Conservation (phyloP, 2,329 filamentous ascomycete genomes). For the Sordariomycetes sp. region DNA sequence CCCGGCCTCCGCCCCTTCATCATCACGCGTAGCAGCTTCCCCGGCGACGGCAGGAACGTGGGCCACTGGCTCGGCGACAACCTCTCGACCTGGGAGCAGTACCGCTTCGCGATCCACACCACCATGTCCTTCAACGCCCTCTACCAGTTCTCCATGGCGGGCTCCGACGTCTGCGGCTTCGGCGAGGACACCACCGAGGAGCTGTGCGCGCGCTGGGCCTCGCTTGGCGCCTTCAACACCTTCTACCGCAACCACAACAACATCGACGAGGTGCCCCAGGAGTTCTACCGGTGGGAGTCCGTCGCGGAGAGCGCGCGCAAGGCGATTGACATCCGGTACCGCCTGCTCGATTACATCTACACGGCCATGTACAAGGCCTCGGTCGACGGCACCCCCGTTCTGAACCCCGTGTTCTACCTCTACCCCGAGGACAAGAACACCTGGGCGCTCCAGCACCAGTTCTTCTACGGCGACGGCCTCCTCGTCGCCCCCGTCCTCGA, state of each 20-base stretch:
- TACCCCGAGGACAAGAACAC: constrained; percentile 57
- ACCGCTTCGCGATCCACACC: constrained; percentile 41
- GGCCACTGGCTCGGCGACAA: constrained; percentile 41
- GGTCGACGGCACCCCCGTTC: constrained; percentile 45
- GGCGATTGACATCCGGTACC: constrained; percentile 56
- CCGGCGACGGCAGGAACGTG: constrained; percentile 54
- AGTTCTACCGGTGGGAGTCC: constrained; percentile 53
- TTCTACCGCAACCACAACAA: constrained; percentile 57
- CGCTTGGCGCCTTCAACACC: constrained; percentile 50
- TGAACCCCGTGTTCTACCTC: constrained; percentile 58
- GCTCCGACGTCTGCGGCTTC: constrained; percentile 69
- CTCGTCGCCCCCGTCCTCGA: constrained; percentile 52
- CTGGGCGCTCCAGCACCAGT: constrained; percentile 57
- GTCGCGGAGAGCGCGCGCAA: constrained; percentile 50
- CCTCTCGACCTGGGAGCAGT: constrained; percentile 38
- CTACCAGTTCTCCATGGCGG: constrained; percentile 57
- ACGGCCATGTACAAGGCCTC: constrained; percentile 46
- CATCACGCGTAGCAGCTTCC: constrained; percentile 65
- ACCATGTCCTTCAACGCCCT: constrained; percentile 49
- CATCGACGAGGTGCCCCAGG: constrained; percentile 30
- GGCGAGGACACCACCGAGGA: constrained; percentile 45
- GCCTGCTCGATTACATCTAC: constrained; percentile 63
- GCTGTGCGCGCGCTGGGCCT: constrained; percentile 54
- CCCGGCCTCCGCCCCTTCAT: constrained; percentile 53
- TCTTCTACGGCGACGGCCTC: constrained; percentile 56